Percentiles rank a stretch among this genome's conserved stretches.
These are phyloP conservation scores for Ustilago curta DNA, from an alignment of 1,284 basidiomycete species.

Conservation along the genomic window DNA sequence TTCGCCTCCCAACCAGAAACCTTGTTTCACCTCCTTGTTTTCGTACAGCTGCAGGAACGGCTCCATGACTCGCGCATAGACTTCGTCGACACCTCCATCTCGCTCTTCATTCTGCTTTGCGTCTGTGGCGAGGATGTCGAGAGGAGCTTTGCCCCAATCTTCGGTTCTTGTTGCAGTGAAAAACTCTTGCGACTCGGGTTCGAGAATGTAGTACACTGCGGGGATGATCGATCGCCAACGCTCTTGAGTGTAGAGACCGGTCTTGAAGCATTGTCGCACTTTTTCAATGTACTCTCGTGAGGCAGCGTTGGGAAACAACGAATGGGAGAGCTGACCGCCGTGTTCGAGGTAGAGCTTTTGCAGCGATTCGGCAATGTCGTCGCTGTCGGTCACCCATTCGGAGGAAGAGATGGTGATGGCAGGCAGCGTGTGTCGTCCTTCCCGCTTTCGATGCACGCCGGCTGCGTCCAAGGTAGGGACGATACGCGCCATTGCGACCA, in stretches of 20 bases:
- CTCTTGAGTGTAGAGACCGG: constrained; percentile 2
- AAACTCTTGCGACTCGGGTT: constrained; percentile 27
- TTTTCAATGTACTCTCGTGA: constrained; percentile 1
- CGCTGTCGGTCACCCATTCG: constrained; percentile 29
- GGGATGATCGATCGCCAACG: constrained; percentile 30
- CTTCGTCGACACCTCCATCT: constrained; percentile 19
- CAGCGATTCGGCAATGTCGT: constrained; percentile 20
- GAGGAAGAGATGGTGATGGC: constrained; percentile 29
- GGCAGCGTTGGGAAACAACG: constrained; percentile 24
- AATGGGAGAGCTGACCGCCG: constrained; percentile 12
- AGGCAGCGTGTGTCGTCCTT: constrained; percentile 15
- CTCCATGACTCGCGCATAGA: constrained; percentile 17
- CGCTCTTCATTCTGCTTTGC: constrained; percentile 13
- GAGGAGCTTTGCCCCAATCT: constrained; percentile 23
- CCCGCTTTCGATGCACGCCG: background rate
- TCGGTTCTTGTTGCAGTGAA: constrained; percentile 14
- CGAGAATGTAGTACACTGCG: constrained; percentile 21
- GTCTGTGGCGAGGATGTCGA: constrained; percentile 22
- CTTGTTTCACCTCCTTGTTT: constrained; percentile 8
- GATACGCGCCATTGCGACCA: constrained; percentile 25
- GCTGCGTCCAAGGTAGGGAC: background rate
- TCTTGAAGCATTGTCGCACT: background rate
- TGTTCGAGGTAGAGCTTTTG: constrained; percentile 27
- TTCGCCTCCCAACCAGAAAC: constrained; percentile 27
- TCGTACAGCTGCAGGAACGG: constrained; percentile 33